Base-by-base conservation (phyloP, 2,329 filamentous ascomycete species). In the Neofusicoccum cordaticola region DNA sequence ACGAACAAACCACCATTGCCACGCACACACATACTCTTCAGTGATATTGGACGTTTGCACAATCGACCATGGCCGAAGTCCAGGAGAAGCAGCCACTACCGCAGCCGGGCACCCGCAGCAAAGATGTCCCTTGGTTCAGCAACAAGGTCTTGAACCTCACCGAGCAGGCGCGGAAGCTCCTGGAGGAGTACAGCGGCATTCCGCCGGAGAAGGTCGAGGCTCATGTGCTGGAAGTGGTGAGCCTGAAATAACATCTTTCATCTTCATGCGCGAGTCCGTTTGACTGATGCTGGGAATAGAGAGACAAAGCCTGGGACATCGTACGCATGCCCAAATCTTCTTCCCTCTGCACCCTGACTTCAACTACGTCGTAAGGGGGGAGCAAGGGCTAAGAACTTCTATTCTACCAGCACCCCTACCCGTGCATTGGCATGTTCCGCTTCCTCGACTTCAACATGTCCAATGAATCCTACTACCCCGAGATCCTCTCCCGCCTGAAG, bases 131-230 rank as follows among this genome's bases (percentile, higher is more conserved):
- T 4, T 77, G 72, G 74, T 76, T 72, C 50, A 67, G 68, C n/a
- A 70, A 70, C n/a, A 69, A 76, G 5, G 44, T 75, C 4, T 66
- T 68, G 15, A 68, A 75, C 12, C 66, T 78, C 2, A 69, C 69
- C 31, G 70, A 72, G 12, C 68, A 67, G 15, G 72, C 75, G 2
- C 68, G 71, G 39, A 68, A 77, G 7, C 66, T 80, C 13, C 72
- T 80, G 15, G 76, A 79, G 64, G 73, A 69, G 8, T 80, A 80
- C 68, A 76, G 75, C 68, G 73, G 74, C 27, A 69, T 80, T 2
- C 71, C 75, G 2, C 48, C 73, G 1, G 72, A 71, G 31, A 67
- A 77, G 13, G 72, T 80, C 8, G 68, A 73, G 11, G n/a, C 71
- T 15, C 78, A 80, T 63, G 73, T 80, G 48, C 70, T 71, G 53